A percentile compares a stretch with the other conserved stretches of the same genome.
Conservation (phyloP, 2,329 filamentous ascomycete genomes). For the Xylariaceae sp. region DNA sequence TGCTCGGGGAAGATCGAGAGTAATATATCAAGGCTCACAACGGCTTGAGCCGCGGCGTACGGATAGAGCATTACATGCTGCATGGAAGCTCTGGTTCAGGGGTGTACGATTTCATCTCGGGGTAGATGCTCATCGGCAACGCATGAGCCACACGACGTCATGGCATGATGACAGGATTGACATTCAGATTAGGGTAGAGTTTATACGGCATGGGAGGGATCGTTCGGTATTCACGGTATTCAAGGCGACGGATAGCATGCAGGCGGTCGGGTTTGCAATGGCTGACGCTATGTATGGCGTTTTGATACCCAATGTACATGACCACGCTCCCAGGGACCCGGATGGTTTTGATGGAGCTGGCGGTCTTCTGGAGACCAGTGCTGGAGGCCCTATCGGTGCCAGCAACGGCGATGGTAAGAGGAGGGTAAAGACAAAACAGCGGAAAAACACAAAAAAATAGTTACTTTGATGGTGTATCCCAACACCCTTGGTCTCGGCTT, state of each 20-base stretch:
- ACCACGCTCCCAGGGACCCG: slow-evolving; percentile 12
- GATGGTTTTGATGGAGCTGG: slow-evolving; percentile 5
- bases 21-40: slow-evolving; percentile 28
- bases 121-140: slow-evolving; percentile 4
- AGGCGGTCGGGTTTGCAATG: slow-evolving; percentile 9
- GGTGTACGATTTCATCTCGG: slow-evolving; percentile 16
- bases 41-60: slow-evolving; percentile 19
- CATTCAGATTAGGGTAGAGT: slow-evolving; percentile 19
- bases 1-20: slow-evolving; percentile 18
- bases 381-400: neutral
- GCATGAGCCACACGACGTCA: slow-evolving; percentile 14
- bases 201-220: slow-evolving; percentile 21
- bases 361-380: neutral
- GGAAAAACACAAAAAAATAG: slow-evolving; percentile 13
- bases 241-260: slow-evolving; percentile 11
- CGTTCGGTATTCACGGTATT: slow-evolving; percentile 21
- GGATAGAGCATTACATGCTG: slow-evolving; percentile 15
- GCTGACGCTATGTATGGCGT: slow-evolving; percentile 1
- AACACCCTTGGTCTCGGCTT: slow-evolving; percentile 16
- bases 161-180: slow-evolving; percentile 17
- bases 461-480: slow-evolving; percentile 29
- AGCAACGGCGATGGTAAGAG: neutral
- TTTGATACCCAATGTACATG: slow-evolving; percentile 12
- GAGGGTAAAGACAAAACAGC: slow-evolving; percentile 8
- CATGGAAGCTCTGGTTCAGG: slow-evolving; percentile 18